phyloP scores from a whole-genome alignment of 2,329 filamentous ascomycete species.

The Zymoseptoria brevis region DNA sequence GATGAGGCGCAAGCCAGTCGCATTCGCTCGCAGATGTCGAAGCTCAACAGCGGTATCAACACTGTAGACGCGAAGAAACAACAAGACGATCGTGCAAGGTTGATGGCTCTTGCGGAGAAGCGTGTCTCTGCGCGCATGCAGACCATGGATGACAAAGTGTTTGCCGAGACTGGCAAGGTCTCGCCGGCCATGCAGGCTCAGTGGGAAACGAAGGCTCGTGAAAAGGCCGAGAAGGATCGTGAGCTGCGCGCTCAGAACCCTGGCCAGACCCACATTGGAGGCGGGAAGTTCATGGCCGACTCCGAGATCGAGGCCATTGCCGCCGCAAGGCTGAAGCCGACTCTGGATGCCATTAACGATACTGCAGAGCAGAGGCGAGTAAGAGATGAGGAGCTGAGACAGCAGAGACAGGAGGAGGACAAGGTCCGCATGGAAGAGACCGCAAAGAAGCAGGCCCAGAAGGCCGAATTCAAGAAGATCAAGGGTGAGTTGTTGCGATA shows the following conservation, averaged over 20 bases:
- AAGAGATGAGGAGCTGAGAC: conserved; percentile 52
- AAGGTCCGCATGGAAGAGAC: conserved; percentile 52
- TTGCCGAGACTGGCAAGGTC: conserved; percentile 65
- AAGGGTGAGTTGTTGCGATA: conserved; percentile 46
- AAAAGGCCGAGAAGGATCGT: conserved; percentile 58
- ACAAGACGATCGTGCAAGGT: conserved; percentile 62
- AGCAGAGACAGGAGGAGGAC: conserved; percentile 59
- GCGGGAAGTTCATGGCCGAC: conserved; percentile 71
- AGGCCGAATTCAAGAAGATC: conserved; percentile 39
- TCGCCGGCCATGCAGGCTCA: conserved; percentile 61
- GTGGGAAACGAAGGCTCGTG: conserved; percentile 71
- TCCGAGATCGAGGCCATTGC: conserved; percentile 74
- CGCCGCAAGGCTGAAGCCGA: conserved; percentile 66
- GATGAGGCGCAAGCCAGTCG: conserved; percentile 63
- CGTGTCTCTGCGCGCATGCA: conserved; percentile 76
- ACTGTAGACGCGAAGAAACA: conserved; percentile 67
- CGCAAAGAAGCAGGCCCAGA: conserved; percentile 39
- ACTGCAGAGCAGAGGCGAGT: conserved; percentile 66
- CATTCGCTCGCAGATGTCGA: conserved; percentile 71
- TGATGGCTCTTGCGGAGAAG: conserved; percentile 71
- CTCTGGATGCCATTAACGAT: conserved; percentile 75
- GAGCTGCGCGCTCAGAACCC: conserved; percentile 52
- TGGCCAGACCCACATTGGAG: conserved; percentile 62
- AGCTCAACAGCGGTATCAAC: conserved; percentile 60
- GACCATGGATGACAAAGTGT: conserved; percentile 74